These are phyloP conservation scores for Aspergillus nidulans DNA, from an alignment of 495 filamentous ascomycete species.

Conservation along the genomic window DNA sequence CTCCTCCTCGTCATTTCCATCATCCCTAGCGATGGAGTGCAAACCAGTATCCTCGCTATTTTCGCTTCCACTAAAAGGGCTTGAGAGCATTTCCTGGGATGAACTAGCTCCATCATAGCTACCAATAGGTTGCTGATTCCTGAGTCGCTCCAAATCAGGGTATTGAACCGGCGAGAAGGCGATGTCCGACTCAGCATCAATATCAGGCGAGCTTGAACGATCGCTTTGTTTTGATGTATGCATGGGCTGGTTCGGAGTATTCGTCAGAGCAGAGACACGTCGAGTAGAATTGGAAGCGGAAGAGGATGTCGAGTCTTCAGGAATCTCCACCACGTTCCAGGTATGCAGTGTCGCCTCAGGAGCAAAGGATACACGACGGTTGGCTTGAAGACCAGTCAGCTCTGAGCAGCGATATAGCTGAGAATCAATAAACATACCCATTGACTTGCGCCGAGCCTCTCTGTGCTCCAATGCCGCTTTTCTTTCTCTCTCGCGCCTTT, in stretches of 20 bases:
- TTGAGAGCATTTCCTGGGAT: conserved; percentile 65
- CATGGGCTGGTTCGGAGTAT: conserved; percentile 36
- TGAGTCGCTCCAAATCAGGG: conserved; percentile 57
- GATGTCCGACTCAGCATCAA: conserved; percentile 54
- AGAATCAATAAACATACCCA: conserved; percentile 42
- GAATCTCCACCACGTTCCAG: conserved; percentile 90
- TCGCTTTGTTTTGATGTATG: conserved; percentile 50
- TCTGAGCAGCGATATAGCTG: background rate
- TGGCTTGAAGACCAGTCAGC: conserved; percentile 46
- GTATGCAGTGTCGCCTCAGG: conserved; percentile 97
- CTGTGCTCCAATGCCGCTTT: conserved; percentile 64
- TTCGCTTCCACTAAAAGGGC: conserved; percentile 65
- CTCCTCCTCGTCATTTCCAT: conserved; percentile 51
- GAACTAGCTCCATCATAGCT: conserved; percentile 16
- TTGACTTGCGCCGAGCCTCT: conserved; percentile 85
- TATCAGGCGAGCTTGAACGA: conserved; percentile 61
- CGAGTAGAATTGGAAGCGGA: conserved; percentile 70
- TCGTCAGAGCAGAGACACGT: conserved; percentile 59
- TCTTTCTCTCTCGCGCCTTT: conserved; percentile 60
- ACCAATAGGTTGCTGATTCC: conserved; percentile 18
- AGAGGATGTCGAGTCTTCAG: conserved; percentile 81
- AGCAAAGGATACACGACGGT: conserved; percentile 93
- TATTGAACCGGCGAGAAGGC: conserved; percentile 66
- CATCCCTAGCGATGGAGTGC: conserved; percentile 48
- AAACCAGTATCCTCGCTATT: conserved; percentile 53